A percentile compares a stretch with the other conserved stretches of the same genome.
These are phyloP conservation scores for Annulohypoxylon maeteangense DNA, from an alignment of 495 filamentous ascomycete genomes.

Conservation along the genomic window DNA sequence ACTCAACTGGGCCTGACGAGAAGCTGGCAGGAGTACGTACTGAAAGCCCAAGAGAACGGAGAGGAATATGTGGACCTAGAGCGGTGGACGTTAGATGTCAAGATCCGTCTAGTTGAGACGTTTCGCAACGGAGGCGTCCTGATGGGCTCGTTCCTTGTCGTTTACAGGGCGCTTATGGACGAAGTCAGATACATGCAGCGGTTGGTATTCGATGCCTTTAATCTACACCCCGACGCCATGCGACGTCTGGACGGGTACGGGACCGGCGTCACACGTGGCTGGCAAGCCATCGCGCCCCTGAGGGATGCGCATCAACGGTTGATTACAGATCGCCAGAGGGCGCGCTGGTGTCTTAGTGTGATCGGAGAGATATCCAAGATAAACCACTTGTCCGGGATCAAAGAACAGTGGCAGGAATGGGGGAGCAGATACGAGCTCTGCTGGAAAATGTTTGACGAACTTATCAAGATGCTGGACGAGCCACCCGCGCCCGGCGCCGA, in stretches of 20 bases:
- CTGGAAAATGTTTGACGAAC: background rate
- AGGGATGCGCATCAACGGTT: background rate
- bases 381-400: background rate
- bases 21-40: background rate
- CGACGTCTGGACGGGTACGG: background rate
- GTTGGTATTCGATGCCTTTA: slow-evolving; percentile 28
- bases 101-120: no score
- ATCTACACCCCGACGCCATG: background rate
- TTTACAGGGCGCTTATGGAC: background rate
- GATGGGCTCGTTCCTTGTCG: background rate
- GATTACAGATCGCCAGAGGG: background rate
- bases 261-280: background rate
- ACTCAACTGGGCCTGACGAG: background rate
- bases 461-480: slow-evolving; percentile 14
- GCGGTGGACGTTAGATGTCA: no score
- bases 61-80: no score
- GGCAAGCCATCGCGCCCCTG: background rate
- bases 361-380: no score
- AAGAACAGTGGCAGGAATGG: background rate
- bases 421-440: background rate
- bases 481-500: background rate
- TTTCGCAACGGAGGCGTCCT: slow-evolving; percentile 13
- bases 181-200: slow-evolving; percentile 28
- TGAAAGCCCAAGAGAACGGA: background rate
- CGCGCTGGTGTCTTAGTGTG: no score